Evolutionary conservation across 306 rosid genomes (phyloP).

Genomic region (Oxytropis ochrocephala): DNA sequence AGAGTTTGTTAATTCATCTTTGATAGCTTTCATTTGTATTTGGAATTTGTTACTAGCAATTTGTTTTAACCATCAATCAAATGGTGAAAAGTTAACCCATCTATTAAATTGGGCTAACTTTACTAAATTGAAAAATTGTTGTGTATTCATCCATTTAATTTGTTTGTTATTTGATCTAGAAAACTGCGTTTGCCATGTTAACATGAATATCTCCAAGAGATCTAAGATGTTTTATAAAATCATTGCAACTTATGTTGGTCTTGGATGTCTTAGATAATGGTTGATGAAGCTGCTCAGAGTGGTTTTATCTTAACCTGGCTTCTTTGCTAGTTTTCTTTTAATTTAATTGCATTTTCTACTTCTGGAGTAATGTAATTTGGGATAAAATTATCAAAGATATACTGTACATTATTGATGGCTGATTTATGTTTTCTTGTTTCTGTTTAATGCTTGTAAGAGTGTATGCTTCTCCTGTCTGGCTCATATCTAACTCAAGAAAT

Average conservation of each 20-base stretch:
- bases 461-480: background rate
- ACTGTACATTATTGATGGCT: background rate
- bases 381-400: conserved; percentile 6
- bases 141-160: no score
- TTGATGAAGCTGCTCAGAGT: background rate
- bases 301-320: background rate
- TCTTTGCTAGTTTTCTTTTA: background rate
- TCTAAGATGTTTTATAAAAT: conserved; percentile 10
- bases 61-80: background rate
- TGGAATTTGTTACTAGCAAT: background rate
- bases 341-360: background rate
- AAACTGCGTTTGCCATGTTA: no score
- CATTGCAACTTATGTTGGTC: background rate
- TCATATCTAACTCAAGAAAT: conserved; percentile 4
- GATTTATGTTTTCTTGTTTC: background rate
- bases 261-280: conserved; percentile 3
- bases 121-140: no score
- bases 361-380: background rate
- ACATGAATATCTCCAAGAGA: background rate
- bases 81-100: background rate
- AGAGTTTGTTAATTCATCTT: background rate
- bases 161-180: no score
- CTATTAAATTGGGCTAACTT: no score
- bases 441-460: background rate
- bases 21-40: background rate